Conservation (phyloP, 108 stramenopile genomes). For the Conticribra guillardii region DNA sequence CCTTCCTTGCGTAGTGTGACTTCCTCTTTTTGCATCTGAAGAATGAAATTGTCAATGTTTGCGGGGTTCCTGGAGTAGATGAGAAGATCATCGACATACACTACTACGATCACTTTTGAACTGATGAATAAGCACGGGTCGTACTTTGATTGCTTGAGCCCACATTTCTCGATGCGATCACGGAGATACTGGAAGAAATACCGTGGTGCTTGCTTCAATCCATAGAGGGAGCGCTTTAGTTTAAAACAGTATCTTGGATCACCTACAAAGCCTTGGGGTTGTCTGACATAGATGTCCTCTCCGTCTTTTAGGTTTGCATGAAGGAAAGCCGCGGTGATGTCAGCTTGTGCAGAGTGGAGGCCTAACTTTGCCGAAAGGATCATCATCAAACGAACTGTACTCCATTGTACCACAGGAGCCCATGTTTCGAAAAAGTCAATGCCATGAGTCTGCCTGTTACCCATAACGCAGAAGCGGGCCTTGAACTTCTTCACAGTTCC, state of each 20-base stretch:
- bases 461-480: slow-evolving; percentile 39
- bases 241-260: slow-evolving; percentile 3
- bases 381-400: slow-evolving; percentile 7
- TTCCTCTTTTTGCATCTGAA: not conserved
- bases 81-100: slow-evolving; percentile 4
- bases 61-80: not conserved
- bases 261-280: slow-evolving; percentile 26
- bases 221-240: slow-evolving; percentile 40
- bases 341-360: not conserved
- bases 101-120: slow-evolving; percentile 18
- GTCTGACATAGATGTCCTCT: slow-evolving; percentile 36
- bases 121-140: slow-evolving; percentile 54
- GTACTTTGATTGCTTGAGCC: slow-evolving; percentile 16
- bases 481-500: slow-evolving; percentile 42
- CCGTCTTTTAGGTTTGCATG: slow-evolving; percentile 32
- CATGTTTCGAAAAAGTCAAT: slow-evolving; percentile 41
- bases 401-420: slow-evolving; percentile 21
- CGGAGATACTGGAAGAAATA: slow-evolving; percentile 40
- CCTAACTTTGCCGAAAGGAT: not conserved
- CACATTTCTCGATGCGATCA: slow-evolving; percentile 8
- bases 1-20: slow-evolving; percentile 2
- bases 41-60: slow-evolving; percentile 4
- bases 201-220: slow-evolving; percentile 23
- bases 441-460: slow-evolving; percentile 42
- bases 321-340: slow-evolving; percentile 47